These are phyloP conservation scores for Phytophthora agathidicida DNA, from an alignment of 352 stramenopile genomes.

Conservation along the genomic window DNA sequence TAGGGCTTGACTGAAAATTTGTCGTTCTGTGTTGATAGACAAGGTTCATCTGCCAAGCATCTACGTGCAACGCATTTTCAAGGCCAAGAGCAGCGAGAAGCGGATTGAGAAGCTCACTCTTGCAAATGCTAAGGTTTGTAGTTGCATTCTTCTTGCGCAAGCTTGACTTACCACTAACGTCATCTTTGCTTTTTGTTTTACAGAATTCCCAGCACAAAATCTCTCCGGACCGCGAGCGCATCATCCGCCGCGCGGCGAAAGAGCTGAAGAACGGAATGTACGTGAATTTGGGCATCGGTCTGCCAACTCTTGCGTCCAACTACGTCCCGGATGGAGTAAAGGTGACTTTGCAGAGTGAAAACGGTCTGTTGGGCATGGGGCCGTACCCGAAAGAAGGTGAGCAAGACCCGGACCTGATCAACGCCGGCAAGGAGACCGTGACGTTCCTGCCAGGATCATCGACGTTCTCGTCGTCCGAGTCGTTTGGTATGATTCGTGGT, in stretches of 20 bases:
- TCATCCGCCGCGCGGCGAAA: slow-evolving; percentile 93
- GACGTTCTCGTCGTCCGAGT: slow-evolving; percentile 94
- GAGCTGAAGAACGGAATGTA: slow-evolving; percentile 96
- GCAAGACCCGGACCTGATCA: slow-evolving; percentile 96
- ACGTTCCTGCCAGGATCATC: slow-evolving; percentile 93
- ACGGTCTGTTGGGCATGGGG: slow-evolving; percentile 95
- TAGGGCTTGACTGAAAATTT: not conserved
- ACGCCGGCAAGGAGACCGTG: slow-evolving; percentile 97
- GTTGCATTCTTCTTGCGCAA: not conserved
- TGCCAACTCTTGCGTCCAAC: slow-evolving; percentile 95
- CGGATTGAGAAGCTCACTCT: slow-evolving; percentile 94
- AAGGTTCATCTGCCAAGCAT: slow-evolving; percentile 96
- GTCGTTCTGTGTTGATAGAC: slow-evolving; percentile 44
- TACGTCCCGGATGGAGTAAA: slow-evolving; percentile 94
- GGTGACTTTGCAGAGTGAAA: slow-evolving; percentile 97
- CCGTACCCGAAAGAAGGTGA: slow-evolving; percentile 91
- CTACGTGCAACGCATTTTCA: slow-evolving; percentile 96
- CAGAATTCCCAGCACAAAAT: slow-evolving; percentile 67
- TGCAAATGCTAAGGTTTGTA: slow-evolving; percentile 56
- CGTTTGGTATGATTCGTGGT: slow-evolving; percentile 97
- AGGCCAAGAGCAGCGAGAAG: slow-evolving; percentile 91
- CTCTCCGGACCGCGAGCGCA: slow-evolving; percentile 86
- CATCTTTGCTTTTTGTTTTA: not conserved
- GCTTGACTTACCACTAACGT: no score
- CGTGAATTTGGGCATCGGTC: slow-evolving; percentile 97